Evolutionary conservation across 2,329 filamentous ascomycete genomes (phyloP).

Genomic region (Cladophialophora bantiana): DNA sequence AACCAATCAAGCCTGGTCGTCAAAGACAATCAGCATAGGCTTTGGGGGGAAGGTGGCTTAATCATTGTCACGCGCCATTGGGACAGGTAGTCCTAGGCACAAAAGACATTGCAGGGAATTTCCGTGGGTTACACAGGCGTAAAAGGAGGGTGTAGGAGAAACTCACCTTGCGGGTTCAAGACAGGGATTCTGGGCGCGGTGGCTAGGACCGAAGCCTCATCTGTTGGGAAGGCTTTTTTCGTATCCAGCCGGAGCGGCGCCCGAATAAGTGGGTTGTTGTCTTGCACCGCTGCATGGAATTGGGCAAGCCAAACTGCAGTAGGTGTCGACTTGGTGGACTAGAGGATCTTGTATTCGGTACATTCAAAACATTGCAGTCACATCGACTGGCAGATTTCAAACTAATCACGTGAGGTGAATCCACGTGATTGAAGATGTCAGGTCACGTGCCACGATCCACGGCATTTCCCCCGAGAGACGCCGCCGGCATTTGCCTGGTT

Average conservation of each 20-base stretch:
- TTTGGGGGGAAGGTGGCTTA: background rate
- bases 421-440: background rate
- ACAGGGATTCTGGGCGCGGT: background rate
- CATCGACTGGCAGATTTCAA: background rate
- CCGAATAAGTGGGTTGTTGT: background rate
- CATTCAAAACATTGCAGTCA: background rate
- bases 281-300: background rate
- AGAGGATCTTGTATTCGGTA: background rate
- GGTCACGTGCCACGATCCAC: background rate
- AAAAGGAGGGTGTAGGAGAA: conserved; percentile 5
- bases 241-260: background rate
- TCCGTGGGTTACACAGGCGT: background rate
- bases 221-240: background rate
- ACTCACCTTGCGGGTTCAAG: background rate
- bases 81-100: background rate
- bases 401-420: background rate
- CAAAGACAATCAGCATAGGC: background rate
- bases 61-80: conserved; percentile 1
- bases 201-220: background rate
- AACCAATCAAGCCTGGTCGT: background rate
- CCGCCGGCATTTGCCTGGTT: conserved; percentile 8
- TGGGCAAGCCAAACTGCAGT: background rate
- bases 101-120: background rate
- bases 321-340: background rate
- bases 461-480: background rate